Conservation (phyloP, 495 filamentous ascomycete genomes). For the Daldinia loculata region DNA sequence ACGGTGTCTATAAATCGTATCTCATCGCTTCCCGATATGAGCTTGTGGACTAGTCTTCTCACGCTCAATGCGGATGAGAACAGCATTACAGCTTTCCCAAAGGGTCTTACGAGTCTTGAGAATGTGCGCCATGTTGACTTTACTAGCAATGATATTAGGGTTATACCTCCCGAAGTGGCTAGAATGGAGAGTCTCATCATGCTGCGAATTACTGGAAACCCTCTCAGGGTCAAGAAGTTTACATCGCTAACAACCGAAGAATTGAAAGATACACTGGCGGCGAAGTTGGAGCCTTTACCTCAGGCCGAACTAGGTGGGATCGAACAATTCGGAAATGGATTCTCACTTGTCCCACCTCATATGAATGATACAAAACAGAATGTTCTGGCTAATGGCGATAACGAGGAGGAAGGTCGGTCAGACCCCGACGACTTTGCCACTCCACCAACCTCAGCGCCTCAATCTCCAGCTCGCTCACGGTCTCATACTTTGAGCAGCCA, state of each 20-base stretch:
- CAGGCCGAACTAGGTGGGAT: constrained; percentile 32
- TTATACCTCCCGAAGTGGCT: constrained; percentile 78
- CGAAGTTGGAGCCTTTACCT: constrained; percentile 68
- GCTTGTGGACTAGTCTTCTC: constrained; percentile 73
- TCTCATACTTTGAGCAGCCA: constrained; percentile 53
- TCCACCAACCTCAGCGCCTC: constrained; percentile 59
- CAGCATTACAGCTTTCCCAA: constrained; percentile 73
- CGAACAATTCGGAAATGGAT: constrained; percentile 43
- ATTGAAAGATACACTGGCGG: constrained; percentile 78
- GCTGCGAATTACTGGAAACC: constrained; percentile 83
- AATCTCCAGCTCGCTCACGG: constrained; percentile 53
- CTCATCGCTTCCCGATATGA: constrained; percentile 71
- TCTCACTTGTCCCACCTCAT: not conserved
- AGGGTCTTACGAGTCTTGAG: constrained; percentile 72
- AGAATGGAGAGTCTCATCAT: constrained; percentile 79
- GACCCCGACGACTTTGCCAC: constrained; percentile 75
- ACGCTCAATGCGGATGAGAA: constrained; percentile 84
- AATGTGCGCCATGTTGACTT: constrained; percentile 80
- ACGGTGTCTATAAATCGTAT: constrained; percentile 81
- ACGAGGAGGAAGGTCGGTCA: constrained; percentile 59
- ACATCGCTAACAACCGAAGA: constrained; percentile 80
- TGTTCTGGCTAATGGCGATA: constrained; percentile 21
- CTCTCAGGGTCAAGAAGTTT: constrained; percentile 85
- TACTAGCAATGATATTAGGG: constrained; percentile 80
- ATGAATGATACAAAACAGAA: not conserved